These are phyloP conservation scores for Amaranthus palmeri DNA, from an alignment of 148 eudicot species.

Conservation along the genomic window DNA sequence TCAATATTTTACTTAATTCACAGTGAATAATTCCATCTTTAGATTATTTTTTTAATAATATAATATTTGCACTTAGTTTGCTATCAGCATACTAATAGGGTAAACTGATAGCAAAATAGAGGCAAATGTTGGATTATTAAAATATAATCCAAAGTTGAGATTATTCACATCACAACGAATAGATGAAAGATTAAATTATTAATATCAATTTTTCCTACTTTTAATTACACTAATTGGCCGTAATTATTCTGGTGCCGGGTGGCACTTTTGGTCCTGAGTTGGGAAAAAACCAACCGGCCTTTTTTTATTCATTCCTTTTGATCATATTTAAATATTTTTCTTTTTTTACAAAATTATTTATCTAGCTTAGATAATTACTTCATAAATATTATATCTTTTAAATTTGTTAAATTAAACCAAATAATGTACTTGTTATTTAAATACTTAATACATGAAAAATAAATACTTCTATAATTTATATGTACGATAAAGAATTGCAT, in stretches of 20 bases:
- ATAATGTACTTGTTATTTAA: constrained; percentile 19
- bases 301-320: constrained; percentile 4
- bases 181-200: too few relatives aligned
- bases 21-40: too few relatives aligned
- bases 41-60: too few relatives aligned
- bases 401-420: constrained; percentile 15
- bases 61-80: too few relatives aligned
- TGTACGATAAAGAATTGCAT: constrained; percentile 17
- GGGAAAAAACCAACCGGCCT: constrained; percentile 37
- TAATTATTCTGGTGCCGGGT: constrained; percentile 3
- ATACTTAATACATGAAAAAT: neutral
- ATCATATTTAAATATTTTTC: neutral
- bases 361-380: constrained; percentile 11
- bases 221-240: neutral
- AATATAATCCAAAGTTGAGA: too few relatives aligned
- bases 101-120: too few relatives aligned
- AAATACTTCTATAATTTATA: constrained; percentile 12
- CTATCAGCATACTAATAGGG: too few relatives aligned
- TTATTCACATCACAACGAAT: too few relatives aligned
- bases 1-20: too few relatives aligned
- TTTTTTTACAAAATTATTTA: neutral
- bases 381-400: neutral
- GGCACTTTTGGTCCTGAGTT: constrained; percentile 28
- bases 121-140: too few relatives aligned
- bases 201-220: too few relatives aligned